phyloP scores from a whole-genome alignment of 352 stramenopile genomes.

The Aphanomyces euteiches region DNA sequence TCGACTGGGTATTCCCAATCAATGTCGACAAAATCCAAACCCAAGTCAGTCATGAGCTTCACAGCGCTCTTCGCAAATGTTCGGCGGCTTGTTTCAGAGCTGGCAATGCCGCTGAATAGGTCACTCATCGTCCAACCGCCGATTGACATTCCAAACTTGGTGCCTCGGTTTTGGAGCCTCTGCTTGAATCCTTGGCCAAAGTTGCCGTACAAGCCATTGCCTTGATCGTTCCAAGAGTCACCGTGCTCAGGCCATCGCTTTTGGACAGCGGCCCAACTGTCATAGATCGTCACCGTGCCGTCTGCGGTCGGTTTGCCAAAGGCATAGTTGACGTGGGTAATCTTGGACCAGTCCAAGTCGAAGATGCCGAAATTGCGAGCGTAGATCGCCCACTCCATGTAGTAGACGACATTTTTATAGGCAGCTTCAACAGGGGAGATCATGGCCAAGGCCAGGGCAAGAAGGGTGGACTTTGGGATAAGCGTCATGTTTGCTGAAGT shows the following conservation, averaged over 20 bases:
- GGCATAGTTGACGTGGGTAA: conserved; percentile 28
- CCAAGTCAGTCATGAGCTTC: conserved; percentile 12
- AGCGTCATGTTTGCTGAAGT: no score
- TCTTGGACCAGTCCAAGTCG: conserved; percentile 28
- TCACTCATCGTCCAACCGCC: conserved; percentile 19
- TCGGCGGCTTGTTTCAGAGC: not conserved
- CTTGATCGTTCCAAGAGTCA: conserved; percentile 13
- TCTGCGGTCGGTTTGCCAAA: conserved; percentile 13
- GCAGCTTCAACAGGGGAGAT: not conserved
- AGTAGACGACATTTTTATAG: conserved; percentile 20
- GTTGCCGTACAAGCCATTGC: conserved; percentile 6
- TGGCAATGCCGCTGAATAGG: conserved; percentile 12
- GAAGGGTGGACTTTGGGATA: no score
- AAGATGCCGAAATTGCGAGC: conserved; percentile 21
- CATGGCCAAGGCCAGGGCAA: no score
- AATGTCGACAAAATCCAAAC: conserved; percentile 21
- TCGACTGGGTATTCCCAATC: conserved; percentile 27
- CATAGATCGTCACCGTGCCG: conserved; percentile 12
- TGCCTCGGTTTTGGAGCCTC: conserved; percentile 8
- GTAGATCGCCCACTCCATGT: conserved; percentile 26
- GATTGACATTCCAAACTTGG: conserved; percentile 19
- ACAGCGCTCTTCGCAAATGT: conserved; percentile 12
- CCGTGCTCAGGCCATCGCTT: conserved; percentile 7
- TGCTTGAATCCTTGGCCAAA: conserved; percentile 19
- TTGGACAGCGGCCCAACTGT: conserved; percentile 11